Evolutionary conservation across 306 rosid species (phyloP).

Genomic region (Hylodesmum podocarpum): DNA sequence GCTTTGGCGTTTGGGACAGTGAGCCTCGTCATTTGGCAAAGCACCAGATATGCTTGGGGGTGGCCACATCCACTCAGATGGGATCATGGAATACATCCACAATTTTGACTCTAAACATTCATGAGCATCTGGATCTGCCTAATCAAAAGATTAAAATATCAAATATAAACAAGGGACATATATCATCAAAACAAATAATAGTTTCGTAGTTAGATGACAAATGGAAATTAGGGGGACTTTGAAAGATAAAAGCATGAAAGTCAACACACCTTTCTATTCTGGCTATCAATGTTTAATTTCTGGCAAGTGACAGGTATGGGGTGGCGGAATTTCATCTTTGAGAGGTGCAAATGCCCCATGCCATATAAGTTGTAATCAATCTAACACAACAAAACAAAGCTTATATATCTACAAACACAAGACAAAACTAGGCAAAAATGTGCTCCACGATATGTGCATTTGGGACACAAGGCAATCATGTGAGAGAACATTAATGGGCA

Average conservation of each 20-base stretch:
- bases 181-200: slow-evolving; percentile 6
- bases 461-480: slow-evolving; percentile 2
- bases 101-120: slow-evolving; percentile 45
- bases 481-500: slow-evolving; percentile 3
- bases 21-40: slow-evolving; percentile 41
- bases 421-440: slow-evolving; percentile 16
- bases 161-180: slow-evolving; percentile 21
- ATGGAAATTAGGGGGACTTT: slow-evolving; percentile 28
- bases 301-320: slow-evolving; percentile 57
- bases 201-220: background rate
- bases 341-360: slow-evolving; percentile 83
- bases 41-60: slow-evolving; percentile 40
- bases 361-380: slow-evolving; percentile 72
- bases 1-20: slow-evolving; percentile 63
- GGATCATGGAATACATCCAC: slow-evolving; percentile 65
- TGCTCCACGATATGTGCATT: background rate
- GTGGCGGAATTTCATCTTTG: slow-evolving; percentile 78
- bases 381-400: slow-evolving; percentile 32
- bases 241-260: slow-evolving; percentile 39
- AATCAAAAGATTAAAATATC: slow-evolving; percentile 39
- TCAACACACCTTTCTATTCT: slow-evolving; percentile 38
- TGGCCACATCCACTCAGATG: slow-evolving; percentile 69
- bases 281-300: slow-evolving; percentile 39
- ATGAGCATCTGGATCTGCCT: slow-evolving; percentile 57
- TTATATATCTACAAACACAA: background rate